These are phyloP conservation scores for Stentor coeruleus DNA, from an alignment of 73 alveolate genomes.

Conservation along the genomic window DNA sequence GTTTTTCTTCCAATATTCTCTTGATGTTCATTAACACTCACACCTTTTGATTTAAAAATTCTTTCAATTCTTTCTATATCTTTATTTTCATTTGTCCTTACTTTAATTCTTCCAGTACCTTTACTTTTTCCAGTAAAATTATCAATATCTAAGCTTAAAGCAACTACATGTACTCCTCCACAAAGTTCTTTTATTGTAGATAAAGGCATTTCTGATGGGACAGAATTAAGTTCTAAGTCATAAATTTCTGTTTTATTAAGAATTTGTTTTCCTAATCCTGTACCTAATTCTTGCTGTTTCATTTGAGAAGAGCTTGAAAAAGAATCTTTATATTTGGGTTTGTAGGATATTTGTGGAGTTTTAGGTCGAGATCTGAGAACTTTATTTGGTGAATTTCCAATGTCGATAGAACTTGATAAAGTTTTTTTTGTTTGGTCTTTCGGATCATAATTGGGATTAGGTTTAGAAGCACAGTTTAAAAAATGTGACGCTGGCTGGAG, in stretches of 20 bases:
- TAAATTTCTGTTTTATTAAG: not conserved
- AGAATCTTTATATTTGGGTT: not conserved
- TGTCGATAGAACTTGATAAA: not conserved
- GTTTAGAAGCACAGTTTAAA: not conserved
- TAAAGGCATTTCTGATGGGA: not conserved
- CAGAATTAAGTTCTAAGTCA: not conserved
- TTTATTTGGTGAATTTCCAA: not conserved
- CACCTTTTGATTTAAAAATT: not conserved
- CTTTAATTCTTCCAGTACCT: conserved; percentile 22
- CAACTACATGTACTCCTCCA: conserved; percentile 9
- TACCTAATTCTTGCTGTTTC: not conserved
- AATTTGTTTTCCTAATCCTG: no score
- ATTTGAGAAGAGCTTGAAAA: not conserved
- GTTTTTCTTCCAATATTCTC: not conserved
- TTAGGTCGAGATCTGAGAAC: not conserved
- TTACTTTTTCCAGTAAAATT: conserved; percentile 19
- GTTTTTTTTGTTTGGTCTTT: not conserved
- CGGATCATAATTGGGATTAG: not conserved
- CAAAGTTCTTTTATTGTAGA: not conserved
- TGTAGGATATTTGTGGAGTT: not conserved
- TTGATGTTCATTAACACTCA: not conserved
- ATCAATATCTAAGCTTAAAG: not conserved
- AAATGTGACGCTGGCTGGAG: not conserved
- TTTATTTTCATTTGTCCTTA: not conserved
- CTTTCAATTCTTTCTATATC: not conserved